phyloP scores from a whole-genome alignment of 805 yeast genomes.

The Kodamaea restingae region DNA sequence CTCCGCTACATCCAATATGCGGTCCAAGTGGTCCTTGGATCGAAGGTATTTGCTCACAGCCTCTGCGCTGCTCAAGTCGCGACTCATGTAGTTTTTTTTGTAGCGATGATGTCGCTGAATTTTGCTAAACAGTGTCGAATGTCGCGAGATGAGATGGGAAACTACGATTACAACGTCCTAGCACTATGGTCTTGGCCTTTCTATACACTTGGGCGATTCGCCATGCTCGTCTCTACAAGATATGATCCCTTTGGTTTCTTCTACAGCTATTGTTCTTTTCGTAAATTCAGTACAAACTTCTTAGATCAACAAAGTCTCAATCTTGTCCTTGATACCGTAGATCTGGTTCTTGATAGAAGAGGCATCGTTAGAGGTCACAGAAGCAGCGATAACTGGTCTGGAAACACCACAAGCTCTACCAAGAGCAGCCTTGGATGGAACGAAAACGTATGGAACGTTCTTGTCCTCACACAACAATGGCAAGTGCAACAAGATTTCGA shows the following conservation, averaged over 20 bases:
- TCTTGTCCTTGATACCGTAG: constrained; percentile 97
- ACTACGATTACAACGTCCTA: too few relatives aligned
- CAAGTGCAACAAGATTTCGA: constrained; percentile 94
- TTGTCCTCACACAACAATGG: constrained; percentile 98
- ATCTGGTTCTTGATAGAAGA: constrained; percentile 96
- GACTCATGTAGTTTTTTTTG: neutral
- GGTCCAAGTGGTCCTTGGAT: constrained; percentile 44
- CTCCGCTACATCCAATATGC: constrained; percentile 35
- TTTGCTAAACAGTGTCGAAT: neutral
- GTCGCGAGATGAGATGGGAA: too few relatives aligned
- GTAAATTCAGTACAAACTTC: too few relatives aligned
- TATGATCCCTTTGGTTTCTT: too few relatives aligned
- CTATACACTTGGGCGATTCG: too few relatives aligned
- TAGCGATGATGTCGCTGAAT: constrained; percentile 1
- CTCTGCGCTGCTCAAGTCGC: constrained; percentile 30
- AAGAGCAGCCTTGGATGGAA: constrained; percentile 95
- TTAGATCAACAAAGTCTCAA: constrained; percentile 92
- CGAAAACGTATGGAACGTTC: constrained; percentile 98
- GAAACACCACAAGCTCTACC: constrained; percentile 99
- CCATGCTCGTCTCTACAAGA: too few relatives aligned
- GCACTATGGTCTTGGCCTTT: too few relatives aligned
- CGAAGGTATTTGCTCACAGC: constrained; percentile 55
- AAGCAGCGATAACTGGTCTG: constrained; percentile 98
- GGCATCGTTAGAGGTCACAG: constrained; percentile 97
- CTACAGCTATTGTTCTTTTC: too few relatives aligned